Evolutionary conservation across 371 early-diverging fungal genomes (phyloP).

Genomic region (Syncephalastrum monosporum): DNA sequence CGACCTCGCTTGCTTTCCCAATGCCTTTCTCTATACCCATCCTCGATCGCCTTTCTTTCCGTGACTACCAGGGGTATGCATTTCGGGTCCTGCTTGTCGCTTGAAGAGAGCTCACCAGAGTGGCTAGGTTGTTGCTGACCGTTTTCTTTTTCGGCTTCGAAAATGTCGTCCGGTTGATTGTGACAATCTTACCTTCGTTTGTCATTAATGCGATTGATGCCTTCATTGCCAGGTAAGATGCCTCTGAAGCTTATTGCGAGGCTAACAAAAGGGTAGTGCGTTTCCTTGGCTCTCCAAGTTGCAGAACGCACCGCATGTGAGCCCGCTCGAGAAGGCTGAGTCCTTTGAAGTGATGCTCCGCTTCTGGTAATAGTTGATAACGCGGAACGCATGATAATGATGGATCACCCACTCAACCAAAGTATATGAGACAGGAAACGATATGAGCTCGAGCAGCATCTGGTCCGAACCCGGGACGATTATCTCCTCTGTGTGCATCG

Average conservation of each 20-base stretch:
- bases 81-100: background rate
- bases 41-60: slow-evolving; percentile 45
- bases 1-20: slow-evolving; percentile 2
- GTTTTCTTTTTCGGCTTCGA: slow-evolving; percentile 68
- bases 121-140: slow-evolving; percentile 53
- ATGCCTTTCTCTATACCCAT: slow-evolving; percentile 43
- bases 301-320: slow-evolving; percentile 53
- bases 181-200: slow-evolving; percentile 59
- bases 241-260: background rate
- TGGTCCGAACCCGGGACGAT: slow-evolving; percentile 85
- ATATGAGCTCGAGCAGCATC: slow-evolving; percentile 82
- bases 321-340: slow-evolving; percentile 59
- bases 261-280: slow-evolving; percentile 17
- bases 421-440: slow-evolving; percentile 25
- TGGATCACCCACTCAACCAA: background rate
- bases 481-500: slow-evolving; percentile 89
- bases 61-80: slow-evolving; percentile 50
- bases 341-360: slow-evolving; percentile 68
- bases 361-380: slow-evolving; percentile 52
- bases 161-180: slow-evolving; percentile 62
- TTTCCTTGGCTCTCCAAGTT: slow-evolving; percentile 55
- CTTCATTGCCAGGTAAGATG: slow-evolving; percentile 45
- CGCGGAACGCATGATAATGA: background rate
- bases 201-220: slow-evolving; percentile 45
- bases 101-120: background rate